These are phyloP conservation scores for Ascochyta viciae-villosae DNA, from an alignment of 2,329 filamentous ascomycete species.

Conservation along the genomic window DNA sequence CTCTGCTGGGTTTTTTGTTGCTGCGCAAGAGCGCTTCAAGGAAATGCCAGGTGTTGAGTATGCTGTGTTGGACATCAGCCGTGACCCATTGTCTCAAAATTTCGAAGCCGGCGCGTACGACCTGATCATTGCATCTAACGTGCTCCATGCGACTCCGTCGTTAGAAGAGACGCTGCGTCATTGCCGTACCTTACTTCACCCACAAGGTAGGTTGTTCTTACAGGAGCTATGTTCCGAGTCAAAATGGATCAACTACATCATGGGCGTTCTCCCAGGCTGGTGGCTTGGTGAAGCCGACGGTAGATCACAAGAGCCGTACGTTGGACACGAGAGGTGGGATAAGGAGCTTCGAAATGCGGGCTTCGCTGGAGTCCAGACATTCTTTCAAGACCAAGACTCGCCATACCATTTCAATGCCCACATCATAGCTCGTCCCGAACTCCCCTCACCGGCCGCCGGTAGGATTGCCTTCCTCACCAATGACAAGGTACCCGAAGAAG, in stretches of 20 bases:
- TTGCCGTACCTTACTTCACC: background rate
- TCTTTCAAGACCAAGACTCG: too few relatives aligned
- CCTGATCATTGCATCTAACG: constrained; percentile 42
- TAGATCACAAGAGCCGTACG: constrained; percentile 32
- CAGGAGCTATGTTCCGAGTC: background rate
- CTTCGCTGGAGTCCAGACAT: constrained; percentile 34
- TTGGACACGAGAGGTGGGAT: constrained; percentile 44
- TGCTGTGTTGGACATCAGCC: constrained; percentile 11
- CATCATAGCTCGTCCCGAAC: too few relatives aligned
- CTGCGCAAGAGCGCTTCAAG: too few relatives aligned
- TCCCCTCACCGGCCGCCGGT: too few relatives aligned
- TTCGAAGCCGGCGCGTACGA: constrained; percentile 19
- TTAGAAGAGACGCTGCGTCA: too few relatives aligned
- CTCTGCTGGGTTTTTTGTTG: too few relatives aligned
- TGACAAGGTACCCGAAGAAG: too few relatives aligned
- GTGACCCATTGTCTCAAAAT: constrained; percentile 16
- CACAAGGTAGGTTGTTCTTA: constrained; percentile 1
- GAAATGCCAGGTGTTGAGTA: constrained; percentile 6
- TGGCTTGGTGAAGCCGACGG: constrained; percentile 37
- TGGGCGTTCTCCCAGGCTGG: constrained; percentile 29
- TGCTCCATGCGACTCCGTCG: constrained; percentile 29
- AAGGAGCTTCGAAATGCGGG: constrained; percentile 36
- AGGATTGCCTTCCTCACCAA: too few relatives aligned
- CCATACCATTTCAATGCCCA: too few relatives aligned
- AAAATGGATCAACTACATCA: constrained; percentile 21